phyloP scores from a whole-genome alignment of 2,329 filamentous ascomycete genomes.

The Rhinocladiella similis region DNA sequence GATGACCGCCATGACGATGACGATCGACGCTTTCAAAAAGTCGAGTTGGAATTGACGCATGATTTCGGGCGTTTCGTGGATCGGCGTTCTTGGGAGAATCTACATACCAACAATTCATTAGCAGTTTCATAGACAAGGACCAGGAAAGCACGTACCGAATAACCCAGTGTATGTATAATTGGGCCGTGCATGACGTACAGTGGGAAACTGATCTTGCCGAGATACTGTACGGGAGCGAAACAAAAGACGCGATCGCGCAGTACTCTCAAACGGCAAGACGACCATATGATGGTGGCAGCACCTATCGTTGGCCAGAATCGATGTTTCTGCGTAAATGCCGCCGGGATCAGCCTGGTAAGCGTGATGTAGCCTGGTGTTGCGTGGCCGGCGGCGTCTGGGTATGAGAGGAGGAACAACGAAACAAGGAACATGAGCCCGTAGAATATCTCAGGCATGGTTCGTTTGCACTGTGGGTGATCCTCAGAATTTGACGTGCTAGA shows the following conservation, averaged over 20 bases:
- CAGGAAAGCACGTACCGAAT: slow-evolving; percentile 33
- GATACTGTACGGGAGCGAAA: slow-evolving; percentile 43
- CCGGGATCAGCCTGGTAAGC: slow-evolving; percentile 41
- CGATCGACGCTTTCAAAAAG: slow-evolving; percentile 41
- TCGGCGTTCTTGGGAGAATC: slow-evolving; percentile 39
- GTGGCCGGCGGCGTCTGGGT: slow-evolving; percentile 38
- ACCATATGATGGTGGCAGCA: slow-evolving; percentile 43
- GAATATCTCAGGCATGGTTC: slow-evolving; percentile 21
- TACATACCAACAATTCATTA: slow-evolving; percentile 3
- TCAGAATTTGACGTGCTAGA: no score
- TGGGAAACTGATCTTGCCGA: slow-evolving; percentile 49
- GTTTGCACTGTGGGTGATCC: neutral
- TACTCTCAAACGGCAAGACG: slow-evolving; percentile 41
- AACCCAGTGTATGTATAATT: slow-evolving; percentile 44
- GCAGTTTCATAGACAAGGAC: neutral
- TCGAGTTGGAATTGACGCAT: slow-evolving; percentile 39
- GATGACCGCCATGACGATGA: slow-evolving; percentile 45
- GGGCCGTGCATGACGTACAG: slow-evolving; percentile 50
- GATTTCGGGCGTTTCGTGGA: slow-evolving; percentile 28
- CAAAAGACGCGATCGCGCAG: slow-evolving; percentile 43
- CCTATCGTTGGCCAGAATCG: slow-evolving; percentile 47
- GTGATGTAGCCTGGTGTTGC: slow-evolving; percentile 45
- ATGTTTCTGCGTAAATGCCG: slow-evolving; percentile 43
- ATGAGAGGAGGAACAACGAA: slow-evolving; percentile 45
- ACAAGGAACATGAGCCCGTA: slow-evolving; percentile 41